phyloP scores from a whole-genome alignment of 1,139 yeast genomes.

The Taphrina sp. region DNA sequence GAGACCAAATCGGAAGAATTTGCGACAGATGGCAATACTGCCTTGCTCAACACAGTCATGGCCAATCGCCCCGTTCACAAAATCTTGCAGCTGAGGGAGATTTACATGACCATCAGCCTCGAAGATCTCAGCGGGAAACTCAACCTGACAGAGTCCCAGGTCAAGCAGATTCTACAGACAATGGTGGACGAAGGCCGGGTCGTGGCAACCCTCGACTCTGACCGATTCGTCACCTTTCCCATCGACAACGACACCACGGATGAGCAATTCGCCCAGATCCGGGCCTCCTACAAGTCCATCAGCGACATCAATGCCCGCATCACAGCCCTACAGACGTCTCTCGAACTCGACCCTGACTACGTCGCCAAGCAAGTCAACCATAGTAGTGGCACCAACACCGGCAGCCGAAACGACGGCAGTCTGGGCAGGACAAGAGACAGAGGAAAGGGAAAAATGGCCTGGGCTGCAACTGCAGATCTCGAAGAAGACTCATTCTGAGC shows the following conservation, averaged over 20 bases:
- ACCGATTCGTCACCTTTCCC: conserved; percentile 11
- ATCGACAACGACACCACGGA: neutral
- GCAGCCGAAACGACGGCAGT: too few relatives aligned
- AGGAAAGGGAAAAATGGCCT: too few relatives aligned
- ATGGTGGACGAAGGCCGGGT: conserved; percentile 7
- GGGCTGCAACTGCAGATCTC: too few relatives aligned
- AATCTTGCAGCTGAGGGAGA: neutral
- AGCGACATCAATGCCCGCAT: conserved; percentile 1
- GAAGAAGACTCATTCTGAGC: too few relatives aligned
- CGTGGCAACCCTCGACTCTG: neutral
- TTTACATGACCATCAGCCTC: conserved; percentile 3
- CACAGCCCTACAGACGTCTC: neutral
- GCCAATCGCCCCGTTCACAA: conserved; percentile 9
- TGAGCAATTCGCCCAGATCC: neutral
- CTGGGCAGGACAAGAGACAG: too few relatives aligned
- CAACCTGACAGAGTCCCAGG: neutral
- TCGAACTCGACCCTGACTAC: conserved; percentile 10
- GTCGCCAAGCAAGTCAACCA: too few relatives aligned
- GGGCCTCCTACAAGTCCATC: neutral
- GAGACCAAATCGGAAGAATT: neutral
- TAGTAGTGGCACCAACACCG: too few relatives aligned
- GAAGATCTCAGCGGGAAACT: neutral
- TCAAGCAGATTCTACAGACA: neutral
- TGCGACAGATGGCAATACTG: conserved; percentile 9
- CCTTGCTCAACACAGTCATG: conserved; percentile 5